These are phyloP conservation scores for Apiospora rasikravindrae DNA, from an alignment of 2,329 filamentous ascomycete genomes.

Conservation along the genomic window DNA sequence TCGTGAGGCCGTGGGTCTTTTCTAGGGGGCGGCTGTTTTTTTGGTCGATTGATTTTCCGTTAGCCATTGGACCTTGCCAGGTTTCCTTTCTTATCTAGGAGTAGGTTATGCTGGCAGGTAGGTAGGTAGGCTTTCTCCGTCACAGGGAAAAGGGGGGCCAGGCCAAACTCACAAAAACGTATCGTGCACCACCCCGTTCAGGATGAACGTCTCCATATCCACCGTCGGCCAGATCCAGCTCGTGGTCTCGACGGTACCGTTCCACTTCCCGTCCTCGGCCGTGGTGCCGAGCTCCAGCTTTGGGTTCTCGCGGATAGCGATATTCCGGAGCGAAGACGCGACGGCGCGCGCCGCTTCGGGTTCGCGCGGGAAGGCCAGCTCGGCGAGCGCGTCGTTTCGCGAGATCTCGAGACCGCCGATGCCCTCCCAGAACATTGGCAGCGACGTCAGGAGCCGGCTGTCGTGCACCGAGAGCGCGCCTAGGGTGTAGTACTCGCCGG, in stretches of 20 bases:
- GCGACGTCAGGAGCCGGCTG: not conserved
- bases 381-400: slow-evolving; percentile 16
- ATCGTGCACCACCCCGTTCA: slow-evolving; percentile 17
- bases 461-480: slow-evolving; percentile 16
- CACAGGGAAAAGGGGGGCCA: not conserved
- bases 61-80: not conserved
- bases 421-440: not conserved
- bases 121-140: too few relatives aligned
- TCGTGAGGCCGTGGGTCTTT: slow-evolving; percentile 16
- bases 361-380: slow-evolving; percentile 9
- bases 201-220: slow-evolving; percentile 19
- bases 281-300: not conserved
- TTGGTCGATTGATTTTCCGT: not conserved
- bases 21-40: slow-evolving; percentile 16
- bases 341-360: not conserved
- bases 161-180: slow-evolving; percentile 19
- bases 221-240: slow-evolving; percentile 19
- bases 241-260: slow-evolving; percentile 1
- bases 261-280: slow-evolving; percentile 8
- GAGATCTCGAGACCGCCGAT: not conserved
- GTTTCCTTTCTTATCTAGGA: too few relatives aligned
- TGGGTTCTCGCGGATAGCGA: not conserved
- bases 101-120: too few relatives aligned
- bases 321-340: not conserved
- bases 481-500: not conserved